Base-by-base conservation (phyloP, 495 filamentous ascomycete genomes). In the Geoglossum glabrum region DNA sequence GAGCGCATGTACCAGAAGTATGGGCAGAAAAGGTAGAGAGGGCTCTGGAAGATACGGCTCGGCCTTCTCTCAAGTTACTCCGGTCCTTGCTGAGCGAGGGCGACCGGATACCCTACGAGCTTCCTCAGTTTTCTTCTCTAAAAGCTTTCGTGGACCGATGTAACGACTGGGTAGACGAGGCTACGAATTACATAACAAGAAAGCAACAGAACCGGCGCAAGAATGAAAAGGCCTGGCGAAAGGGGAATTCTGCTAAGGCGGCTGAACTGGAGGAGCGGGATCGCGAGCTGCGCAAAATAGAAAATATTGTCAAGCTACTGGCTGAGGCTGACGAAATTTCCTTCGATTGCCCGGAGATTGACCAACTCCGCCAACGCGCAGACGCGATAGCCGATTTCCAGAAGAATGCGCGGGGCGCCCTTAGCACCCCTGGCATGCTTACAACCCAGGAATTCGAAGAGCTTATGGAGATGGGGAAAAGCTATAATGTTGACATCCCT, bases 171-270 rank as follows among this genome's bases (percentile, higher is more conserved):
- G 88, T 96, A 61, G 92, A 99, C 61, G 90, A 96, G 71, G 92
- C 92, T 59, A 88, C 85, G 61, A 94, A 88, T 68, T 99, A 92
- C 75, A 95, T 90, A 62, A 89, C 90, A 60, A 85, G 92, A 54
- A 99, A 99, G 73, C 92, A 97, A 72, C 90, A 96, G 70, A 95
- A 94, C 68, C 84, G 92, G 63, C 87, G 92, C 60, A 99, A 99
- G 72, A 96, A 86, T 69, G 90, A 96, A 65, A 93, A 90, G 66
- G 83, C 79, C 33, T 94, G 87, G 86, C 86, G 86, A 62, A 83
- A 77, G 65, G 68, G 73, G 17, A 67, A 71, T 45, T 79, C 81
- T 59, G 80, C 83, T 31, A 87, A 86, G 62, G 79, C 73, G 52
- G 76, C 84, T 50, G 90, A 97, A 69, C 75, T 84, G 66, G 90